Conservation (phyloP, 805 yeast species). For the Soucietia sequanensis region DNA sequence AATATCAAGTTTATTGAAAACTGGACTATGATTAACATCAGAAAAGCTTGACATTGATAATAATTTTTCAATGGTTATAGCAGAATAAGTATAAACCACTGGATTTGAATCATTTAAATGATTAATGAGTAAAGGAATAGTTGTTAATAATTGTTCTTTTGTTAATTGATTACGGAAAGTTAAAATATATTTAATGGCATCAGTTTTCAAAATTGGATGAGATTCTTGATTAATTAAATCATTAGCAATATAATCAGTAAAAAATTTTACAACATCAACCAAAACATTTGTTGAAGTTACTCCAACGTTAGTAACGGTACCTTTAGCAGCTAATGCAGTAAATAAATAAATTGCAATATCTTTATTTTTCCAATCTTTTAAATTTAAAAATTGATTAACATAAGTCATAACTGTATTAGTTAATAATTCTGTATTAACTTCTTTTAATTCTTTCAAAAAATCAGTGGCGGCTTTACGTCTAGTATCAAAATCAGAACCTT, state of each 20-base stretch:
- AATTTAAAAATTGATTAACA: slow-evolving; percentile 63
- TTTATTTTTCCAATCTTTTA: slow-evolving; percentile 74
- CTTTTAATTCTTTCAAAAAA: slow-evolving; percentile 82
- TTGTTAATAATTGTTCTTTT: slow-evolving; percentile 74
- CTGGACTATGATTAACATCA: slow-evolving; percentile 49
- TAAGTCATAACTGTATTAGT: slow-evolving; percentile 75
- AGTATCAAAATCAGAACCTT: slow-evolving; percentile 91
- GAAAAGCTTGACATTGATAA: slow-evolving; percentile 66
- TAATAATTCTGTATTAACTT: slow-evolving; percentile 67
- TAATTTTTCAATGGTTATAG: slow-evolving; percentile 88
- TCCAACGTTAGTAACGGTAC: slow-evolving; percentile 82
- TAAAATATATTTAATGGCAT: slow-evolving; percentile 88
- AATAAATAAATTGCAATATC: slow-evolving; percentile 86
- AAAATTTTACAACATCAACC: slow-evolving; percentile 85
- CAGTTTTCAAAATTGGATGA: slow-evolving; percentile 82
- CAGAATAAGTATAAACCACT: slow-evolving; percentile 90
- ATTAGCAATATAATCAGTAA: slow-evolving; percentile 74
- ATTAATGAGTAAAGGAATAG: slow-evolving; percentile 73
- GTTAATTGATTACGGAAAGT: slow-evolving; percentile 91
- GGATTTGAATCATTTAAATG: slow-evolving; percentile 61
- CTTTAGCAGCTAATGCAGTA: slow-evolving; percentile 88
- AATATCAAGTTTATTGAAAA: slow-evolving; percentile 75
- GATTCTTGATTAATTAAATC: slow-evolving; percentile 60
- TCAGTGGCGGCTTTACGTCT: slow-evolving; percentile 93
- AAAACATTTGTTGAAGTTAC: slow-evolving; percentile 81